phyloP scores from a whole-genome alignment of 2,329 filamentous ascomycete genomes.

The Aureobasidium sp. region DNA sequence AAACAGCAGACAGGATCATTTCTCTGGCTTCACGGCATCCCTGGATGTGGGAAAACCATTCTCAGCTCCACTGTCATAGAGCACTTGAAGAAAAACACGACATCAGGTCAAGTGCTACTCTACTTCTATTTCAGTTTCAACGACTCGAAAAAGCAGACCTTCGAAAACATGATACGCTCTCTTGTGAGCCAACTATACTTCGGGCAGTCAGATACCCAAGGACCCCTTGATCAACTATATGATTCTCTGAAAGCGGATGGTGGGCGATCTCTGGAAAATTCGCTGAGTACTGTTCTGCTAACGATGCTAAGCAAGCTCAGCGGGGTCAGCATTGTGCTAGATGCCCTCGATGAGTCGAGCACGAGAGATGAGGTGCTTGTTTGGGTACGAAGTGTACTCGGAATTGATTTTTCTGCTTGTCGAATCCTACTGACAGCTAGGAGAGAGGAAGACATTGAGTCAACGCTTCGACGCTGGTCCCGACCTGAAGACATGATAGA shows the following conservation, averaged over 20 bases:
- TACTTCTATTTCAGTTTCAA: constrained; percentile 11
- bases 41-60: constrained; percentile 15
- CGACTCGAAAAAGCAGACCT: neutral
- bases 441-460: neutral
- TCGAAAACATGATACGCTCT: neutral
- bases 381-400: neutral
- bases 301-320: neutral
- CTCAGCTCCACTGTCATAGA: constrained; percentile 11
- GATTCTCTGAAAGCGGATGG: too few species aligned
- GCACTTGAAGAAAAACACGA: neutral
- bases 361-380: neutral
- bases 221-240: neutral
- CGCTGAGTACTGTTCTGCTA: neutral
- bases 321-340: neutral
- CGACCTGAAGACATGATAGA: neutral
- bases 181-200: neutral
- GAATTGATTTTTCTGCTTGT: rapidly evolving
- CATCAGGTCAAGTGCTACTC: neutral
- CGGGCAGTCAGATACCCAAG: neutral
- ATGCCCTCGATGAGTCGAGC: neutral
- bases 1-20: neutral
- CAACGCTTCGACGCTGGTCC: neutral
- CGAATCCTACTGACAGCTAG: neutral
- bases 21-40: constrained; percentile 12
- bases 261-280: too few species aligned